Evolutionary conservation across 768 basidiomycete genomes (phyloP), one percentile per base, ranked within the genome.

Genomic region (Tulasnella calospora): DNA sequence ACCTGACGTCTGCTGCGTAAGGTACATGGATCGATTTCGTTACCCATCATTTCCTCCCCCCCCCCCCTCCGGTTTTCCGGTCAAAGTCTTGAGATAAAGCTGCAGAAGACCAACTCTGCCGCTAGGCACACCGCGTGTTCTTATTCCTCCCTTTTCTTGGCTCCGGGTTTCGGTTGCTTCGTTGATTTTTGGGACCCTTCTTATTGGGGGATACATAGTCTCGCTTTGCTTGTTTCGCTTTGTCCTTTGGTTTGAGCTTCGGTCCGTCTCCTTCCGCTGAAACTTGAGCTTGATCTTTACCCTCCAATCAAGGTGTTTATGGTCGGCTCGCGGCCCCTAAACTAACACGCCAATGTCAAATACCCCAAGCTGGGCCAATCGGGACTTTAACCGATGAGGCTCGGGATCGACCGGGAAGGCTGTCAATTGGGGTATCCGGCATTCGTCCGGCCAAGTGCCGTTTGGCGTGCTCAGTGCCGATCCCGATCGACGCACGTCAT

Each of bases 31-130:
- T 13, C 13, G 46, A 13, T 46, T 13, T 19, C 2, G 46, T 46
- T 12, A 2, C 13, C 15, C 12, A 46, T 46, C 19, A 46, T 46
- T 40, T 40, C 38, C 38, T 10, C 46, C 6, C 3, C 19, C 15
- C 38, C 38, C 46, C 6, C 3, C 19, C 15, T 46, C 15, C 13
- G 8, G 46, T 3, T 46, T 7, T 46, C 15, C 15, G 46, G 15
- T 13, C 46, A 13, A 46, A 3, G 10, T 40, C 38, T n/a, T 40
- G 38, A 40, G 10, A 40, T 40, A 10, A n/a, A 40, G 38, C 38
- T 40, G 10, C 8, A 19, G 46, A 46, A 46, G 19, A 46, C 13
- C 5, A 15, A 6, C 8, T 13, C 46, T 81, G 86, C 38, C 85
- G 81, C 30, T 83, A 76, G 80, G 27, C 21, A 21, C 57, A 19